A percentile compares a stretch with the other conserved stretches of the same genome.
These are phyloP conservation scores for Geotrichum histeridarum DNA, from an alignment of 1,139 yeast species.

Conservation along the genomic window DNA sequence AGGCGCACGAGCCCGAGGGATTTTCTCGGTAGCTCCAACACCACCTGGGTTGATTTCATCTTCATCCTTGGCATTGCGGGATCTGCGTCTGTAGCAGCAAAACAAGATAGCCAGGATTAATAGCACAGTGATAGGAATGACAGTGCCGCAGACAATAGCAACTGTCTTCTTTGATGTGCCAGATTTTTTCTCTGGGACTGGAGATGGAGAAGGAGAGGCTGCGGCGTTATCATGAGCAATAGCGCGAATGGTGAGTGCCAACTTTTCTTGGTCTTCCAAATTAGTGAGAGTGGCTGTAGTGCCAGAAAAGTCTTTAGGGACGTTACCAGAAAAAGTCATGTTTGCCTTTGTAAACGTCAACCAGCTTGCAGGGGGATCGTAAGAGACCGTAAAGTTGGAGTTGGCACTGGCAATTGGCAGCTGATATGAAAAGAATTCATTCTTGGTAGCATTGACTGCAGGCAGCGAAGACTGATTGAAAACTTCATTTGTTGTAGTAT, in stretches of 20 bases:
- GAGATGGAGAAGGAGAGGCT: slow-evolving; percentile 1
- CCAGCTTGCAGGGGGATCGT: slow-evolving; percentile 17
- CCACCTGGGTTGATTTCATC: slow-evolving; percentile 19
- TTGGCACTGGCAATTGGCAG: slow-evolving; percentile 43
- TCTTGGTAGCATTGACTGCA: slow-evolving; percentile 60
- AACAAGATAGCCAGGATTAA: slow-evolving; percentile 45
- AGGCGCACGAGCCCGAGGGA: not conserved
- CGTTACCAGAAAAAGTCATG: slow-evolving; percentile 14
- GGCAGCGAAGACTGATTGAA: slow-evolving; percentile 22
- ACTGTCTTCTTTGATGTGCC: slow-evolving; percentile 3
- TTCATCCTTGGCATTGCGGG: slow-evolving; percentile 25
- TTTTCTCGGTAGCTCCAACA: slow-evolving; percentile 15
- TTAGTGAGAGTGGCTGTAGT: slow-evolving; percentile 13
- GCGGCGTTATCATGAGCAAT: not conserved
- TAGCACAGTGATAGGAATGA: slow-evolving; percentile 51
- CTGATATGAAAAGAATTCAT: slow-evolving; percentile 49
- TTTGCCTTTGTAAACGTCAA: slow-evolving; percentile 10
- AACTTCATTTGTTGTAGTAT: slow-evolving; percentile 8
- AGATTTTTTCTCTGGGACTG: not conserved
- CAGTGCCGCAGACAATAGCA: slow-evolving; percentile 80
- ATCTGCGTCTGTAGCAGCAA: slow-evolving; percentile 45
- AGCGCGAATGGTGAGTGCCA: slow-evolving; percentile 11
- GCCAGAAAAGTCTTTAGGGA: slow-evolving; percentile 16
- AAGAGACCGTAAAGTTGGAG: slow-evolving; percentile 5
- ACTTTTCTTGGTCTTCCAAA: not conserved